Evolutionary conservation across 2,329 filamentous ascomycete genomes (phyloP), one percentile per base, ranked within the genome.

Genomic region (Fusarium sp.): DNA sequence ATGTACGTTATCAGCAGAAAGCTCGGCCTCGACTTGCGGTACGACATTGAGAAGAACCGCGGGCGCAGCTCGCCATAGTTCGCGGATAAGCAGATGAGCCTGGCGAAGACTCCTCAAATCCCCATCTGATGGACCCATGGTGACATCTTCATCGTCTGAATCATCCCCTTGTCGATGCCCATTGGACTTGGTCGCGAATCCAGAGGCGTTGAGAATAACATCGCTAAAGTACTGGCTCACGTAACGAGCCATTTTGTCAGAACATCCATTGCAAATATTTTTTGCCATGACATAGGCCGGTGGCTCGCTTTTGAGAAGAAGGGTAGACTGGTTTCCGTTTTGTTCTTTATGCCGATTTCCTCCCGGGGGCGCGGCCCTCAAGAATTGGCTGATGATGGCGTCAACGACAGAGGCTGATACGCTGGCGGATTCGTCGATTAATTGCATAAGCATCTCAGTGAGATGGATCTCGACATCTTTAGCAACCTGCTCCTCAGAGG

Each of bases 191-290:
- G 83, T 82, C 21, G 83, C 83, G 45, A 88, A 85, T 14, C 84
- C 88, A 38, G 90, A 94, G 5, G 94, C 92, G 76, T 98, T 94
- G 65, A 98, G 90, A 60, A 99, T 97, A 52, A 98, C 94, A 58
- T 97, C 94, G 80, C 94, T 97, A 78, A 99, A 99, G 79, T 98
- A 99, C 76, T 97, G 94, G 71, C 94, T 95, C 57, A 98, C 91
- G 71, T 97, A 94, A 65, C 94, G 91, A 2, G 94, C 91, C 95
- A 99, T 98, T 80, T 97, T 97, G 72, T 98, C 95, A 1, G 93
- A 89, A 72, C 91, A 97, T 19, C 88, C 88, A 74, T 94, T 96
- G 83, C 96, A 99, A 44, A 99, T 91, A 4, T 92, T 93, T 80
- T 97, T 97, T 22, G 96, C 95, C 92, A 98, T 97, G 76, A 96